Evolutionary conservation across 1,139 yeast species (phyloP).

Genomic region (Suhomyces coccinellae): DNA sequence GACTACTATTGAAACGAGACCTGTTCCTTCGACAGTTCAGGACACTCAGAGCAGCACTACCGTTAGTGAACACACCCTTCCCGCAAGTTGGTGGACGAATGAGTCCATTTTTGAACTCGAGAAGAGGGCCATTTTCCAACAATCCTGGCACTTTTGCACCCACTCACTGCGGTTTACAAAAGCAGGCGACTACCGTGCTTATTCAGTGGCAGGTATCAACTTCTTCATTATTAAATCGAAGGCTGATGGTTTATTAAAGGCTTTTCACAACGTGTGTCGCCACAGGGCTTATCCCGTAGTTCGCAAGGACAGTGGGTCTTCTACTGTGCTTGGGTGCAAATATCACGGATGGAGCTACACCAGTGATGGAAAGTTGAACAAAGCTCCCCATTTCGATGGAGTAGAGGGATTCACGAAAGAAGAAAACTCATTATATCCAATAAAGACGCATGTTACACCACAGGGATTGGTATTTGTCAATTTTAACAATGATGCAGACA

Average conservation of each 20-base stretch:
- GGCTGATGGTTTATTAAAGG: constrained; percentile 49
- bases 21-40: constrained; percentile 28
- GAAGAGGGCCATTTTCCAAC: constrained; percentile 55
- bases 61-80: constrained; percentile 58
- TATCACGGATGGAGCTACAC: constrained; percentile 70
- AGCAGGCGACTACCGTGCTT: constrained; percentile 57
- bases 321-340: constrained; percentile 56
- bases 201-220: constrained; percentile 51
- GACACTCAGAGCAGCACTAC: constrained; percentile 23
- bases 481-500: constrained; percentile 34
- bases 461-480: constrained; percentile 60
- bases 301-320: constrained; percentile 57
- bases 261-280: constrained; percentile 64
- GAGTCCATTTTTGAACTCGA: constrained; percentile 58
- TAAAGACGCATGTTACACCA: constrained; percentile 52
- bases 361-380: constrained; percentile 55
- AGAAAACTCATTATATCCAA: constrained; percentile 56
- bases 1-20: constrained; percentile 11
- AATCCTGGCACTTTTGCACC: constrained; percentile 55
- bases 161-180: constrained; percentile 53
- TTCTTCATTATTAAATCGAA: constrained; percentile 58
- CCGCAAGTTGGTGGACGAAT: constrained; percentile 68
- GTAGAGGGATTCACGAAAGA: constrained; percentile 58
- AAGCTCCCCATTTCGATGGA: constrained; percentile 61
- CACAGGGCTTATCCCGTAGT: constrained; percentile 65